Conservation (phyloP, 495 filamentous ascomycete species). For the Tuber aestivum region DNA sequence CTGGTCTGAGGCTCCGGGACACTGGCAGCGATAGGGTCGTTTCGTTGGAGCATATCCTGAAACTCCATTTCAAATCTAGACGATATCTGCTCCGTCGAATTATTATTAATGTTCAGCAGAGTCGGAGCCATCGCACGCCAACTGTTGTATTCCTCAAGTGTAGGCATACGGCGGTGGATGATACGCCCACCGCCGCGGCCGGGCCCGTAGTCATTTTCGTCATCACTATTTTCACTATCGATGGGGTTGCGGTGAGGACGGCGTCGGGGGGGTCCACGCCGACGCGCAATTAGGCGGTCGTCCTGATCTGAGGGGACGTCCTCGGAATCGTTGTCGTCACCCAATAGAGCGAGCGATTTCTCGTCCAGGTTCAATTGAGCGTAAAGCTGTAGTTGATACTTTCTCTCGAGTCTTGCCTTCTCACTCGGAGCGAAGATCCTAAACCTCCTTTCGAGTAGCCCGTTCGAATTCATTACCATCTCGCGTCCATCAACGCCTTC, state of each 20-base stretch:
- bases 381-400: neutral
- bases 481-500: neutral
- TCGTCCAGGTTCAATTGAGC: neutral
- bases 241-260: neutral
- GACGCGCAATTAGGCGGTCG: neutral
- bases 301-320: neutral
- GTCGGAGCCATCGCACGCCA: neutral
- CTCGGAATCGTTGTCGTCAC: neutral
- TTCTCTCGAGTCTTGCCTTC: neutral
- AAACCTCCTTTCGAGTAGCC: neutral
- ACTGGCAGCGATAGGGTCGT: neutral
- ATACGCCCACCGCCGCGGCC: neutral
- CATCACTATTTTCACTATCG: neutral
- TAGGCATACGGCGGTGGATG: neutral
- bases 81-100: neutral
- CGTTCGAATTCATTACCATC: neutral
- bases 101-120: neutral
- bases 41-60: neutral
- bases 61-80: neutral
- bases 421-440: neutral
- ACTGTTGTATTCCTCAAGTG: neutral
- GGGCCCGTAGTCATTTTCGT: slow-evolving; percentile 5
- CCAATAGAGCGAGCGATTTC: neutral
- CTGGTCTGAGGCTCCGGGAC: neutral
- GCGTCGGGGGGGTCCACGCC: neutral